Evolutionary conservation across 108 stramenopile genomes (phyloP).

Genomic region (Discostella pseudostelligera): DNA sequence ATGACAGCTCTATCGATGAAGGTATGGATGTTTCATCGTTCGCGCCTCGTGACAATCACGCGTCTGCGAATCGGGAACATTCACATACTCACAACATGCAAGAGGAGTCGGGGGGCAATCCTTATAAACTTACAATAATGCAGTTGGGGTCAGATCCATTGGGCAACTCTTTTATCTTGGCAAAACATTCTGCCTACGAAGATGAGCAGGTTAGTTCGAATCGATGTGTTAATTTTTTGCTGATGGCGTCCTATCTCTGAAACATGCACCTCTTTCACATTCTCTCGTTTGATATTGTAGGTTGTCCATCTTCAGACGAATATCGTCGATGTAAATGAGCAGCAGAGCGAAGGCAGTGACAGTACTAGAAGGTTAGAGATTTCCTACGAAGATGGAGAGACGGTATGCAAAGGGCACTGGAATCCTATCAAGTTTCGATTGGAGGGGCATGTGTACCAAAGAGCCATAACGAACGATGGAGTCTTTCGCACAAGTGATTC

Average conservation of each 20-base stretch:
- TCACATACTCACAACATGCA: too few species aligned
- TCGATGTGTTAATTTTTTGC: too few species aligned
- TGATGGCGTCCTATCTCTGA: neutral
- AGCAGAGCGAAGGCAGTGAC: neutral
- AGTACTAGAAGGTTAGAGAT: constrained; percentile 2
- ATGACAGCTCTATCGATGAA: neutral
- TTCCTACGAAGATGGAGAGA: constrained; percentile 39
- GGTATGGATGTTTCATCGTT: neutral
- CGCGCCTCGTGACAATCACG: neutral
- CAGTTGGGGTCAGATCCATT: constrained; percentile 9
- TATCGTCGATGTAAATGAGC: neutral
- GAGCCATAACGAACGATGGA: constrained; percentile 24
- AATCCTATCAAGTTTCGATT: constrained; percentile 13
- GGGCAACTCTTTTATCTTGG: constrained; percentile 27
- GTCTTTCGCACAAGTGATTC: constrained; percentile 28
- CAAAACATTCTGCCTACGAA: constrained; percentile 22
- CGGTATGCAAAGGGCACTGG: constrained; percentile 28
- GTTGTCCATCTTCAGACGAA: neutral
- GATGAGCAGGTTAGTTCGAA: constrained; percentile 29
- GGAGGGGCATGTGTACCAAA: constrained; percentile 29
- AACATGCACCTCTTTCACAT: neutral
- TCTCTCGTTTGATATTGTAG: neutral
- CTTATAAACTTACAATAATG: constrained; percentile 26
- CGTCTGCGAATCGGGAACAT: too few species aligned
- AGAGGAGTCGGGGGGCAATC: neutral